Conservation (phyloP, 495 filamentous ascomycete genomes). For the Pyronema omphalodes region DNA sequence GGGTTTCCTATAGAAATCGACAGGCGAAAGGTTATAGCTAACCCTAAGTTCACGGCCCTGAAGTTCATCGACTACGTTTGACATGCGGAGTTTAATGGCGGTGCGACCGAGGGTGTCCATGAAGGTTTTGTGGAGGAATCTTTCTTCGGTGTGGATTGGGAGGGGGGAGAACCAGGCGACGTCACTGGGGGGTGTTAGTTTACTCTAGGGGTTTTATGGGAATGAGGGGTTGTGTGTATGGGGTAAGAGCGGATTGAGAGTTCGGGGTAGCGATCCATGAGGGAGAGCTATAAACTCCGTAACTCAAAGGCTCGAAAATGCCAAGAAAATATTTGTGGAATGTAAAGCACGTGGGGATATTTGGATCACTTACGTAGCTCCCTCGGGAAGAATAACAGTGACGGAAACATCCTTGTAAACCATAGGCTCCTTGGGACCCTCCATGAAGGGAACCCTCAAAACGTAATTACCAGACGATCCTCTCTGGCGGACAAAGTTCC, state of each 20-base stretch:
- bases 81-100: conserved; percentile 57
- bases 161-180: conserved; percentile 47
- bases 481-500: conserved; percentile 45
- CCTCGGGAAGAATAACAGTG: conserved; percentile 75
- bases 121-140: conserved; percentile 59
- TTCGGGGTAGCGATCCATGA: no score
- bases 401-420: conserved; percentile 69
- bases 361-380: conserved; percentile 52
- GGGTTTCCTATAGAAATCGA: conserved; percentile 68
- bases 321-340: conserved; percentile 18
- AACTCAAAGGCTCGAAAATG: no score
- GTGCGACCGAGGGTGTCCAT: conserved; percentile 88
- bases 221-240: no score
- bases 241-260: no score
- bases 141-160: conserved; percentile 35
- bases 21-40: conserved; percentile 15
- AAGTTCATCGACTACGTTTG: conserved; percentile 74
- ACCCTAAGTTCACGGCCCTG: conserved; percentile 62
- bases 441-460: conserved; percentile 89
- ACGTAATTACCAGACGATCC: conserved; percentile 47
- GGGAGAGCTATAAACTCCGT: no score
- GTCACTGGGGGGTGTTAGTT: conserved; percentile 32
- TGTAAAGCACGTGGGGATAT: neutral
- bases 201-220: no score
- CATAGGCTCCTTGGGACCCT: conserved; percentile 80